phyloP scores from a whole-genome alignment of 2,329 filamentous ascomycete species.

The Stachybotrys chartarum region DNA sequence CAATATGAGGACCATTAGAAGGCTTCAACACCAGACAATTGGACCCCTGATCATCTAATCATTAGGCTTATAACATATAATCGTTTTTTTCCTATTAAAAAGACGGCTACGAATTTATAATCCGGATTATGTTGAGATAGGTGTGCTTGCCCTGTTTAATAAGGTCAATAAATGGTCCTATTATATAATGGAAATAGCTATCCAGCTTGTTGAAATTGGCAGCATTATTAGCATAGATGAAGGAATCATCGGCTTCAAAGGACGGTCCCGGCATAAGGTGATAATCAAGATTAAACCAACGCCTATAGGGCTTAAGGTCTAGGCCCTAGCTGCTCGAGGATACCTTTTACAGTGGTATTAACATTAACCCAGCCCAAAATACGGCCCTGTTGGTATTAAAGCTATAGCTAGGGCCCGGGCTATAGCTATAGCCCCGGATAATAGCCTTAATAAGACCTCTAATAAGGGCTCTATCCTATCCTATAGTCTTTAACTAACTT shows the following conservation, averaged over 20 bases:
- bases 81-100: not conserved
- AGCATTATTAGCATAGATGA: not conserved
- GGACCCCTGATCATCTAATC: not conserved
- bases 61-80: not conserved
- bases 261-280: not conserved
- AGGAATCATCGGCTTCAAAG: conserved; percentile 1
- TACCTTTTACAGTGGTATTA: conserved; percentile 6
- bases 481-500: no score
- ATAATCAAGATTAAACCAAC: conserved; percentile 1
- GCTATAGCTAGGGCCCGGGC: no score
- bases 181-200: not conserved
- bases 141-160: not conserved
- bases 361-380: no score
- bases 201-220: not conserved
- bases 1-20: no score
- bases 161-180: conserved; percentile 1
- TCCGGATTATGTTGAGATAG: not conserved
- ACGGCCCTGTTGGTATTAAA: no score
- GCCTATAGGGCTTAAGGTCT: conserved; percentile 4
- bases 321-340: conserved; percentile 3
- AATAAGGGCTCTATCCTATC: no score
- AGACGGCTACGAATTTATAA: not conserved
- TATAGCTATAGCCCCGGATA: no score
- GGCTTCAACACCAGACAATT: no score
- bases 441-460: no score